Base-by-base conservation (phyloP, 2,329 filamentous ascomycete genomes). In the Diaporthe caulivora region DNA sequence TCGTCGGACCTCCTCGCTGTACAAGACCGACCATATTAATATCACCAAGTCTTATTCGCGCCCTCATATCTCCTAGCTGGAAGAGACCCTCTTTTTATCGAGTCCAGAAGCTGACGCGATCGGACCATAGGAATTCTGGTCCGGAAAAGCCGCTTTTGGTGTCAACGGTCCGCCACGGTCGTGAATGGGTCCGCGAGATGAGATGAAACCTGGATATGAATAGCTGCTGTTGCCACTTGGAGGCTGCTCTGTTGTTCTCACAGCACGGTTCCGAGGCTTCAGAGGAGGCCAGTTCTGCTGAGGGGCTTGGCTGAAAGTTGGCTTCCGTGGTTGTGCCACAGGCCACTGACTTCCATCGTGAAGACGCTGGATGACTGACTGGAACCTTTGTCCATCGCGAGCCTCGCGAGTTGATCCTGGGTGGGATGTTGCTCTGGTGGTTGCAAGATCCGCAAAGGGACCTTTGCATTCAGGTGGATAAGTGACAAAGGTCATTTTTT, bases 401-500 rank as follows among this genome's bases (percentile, higher is more conserved):
- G 15, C n/a, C 18, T 67, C 34, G 9, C 8, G 11, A 24, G 24
- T 40, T 7, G n/a, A 26, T 3, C 10, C 31, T 4, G 3, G 44
- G 2, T 13, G 15, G 47, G 18, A 24, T 2, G 7, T 40, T 29
- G 31, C 17, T 40, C 44, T n/a, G 13, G 62, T 11, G 44, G n/a
- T 31, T 26, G 62, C 13, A 4, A 26, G 29, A 21, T 51, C 15
- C 2, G 62, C 62, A 26, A 49, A 67, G 4, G 62, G 62, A 26
- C 44, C 62, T 40, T 67, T 40, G 17, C 62, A 67, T 6, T 17
- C 47, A 6, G 62, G 62, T n/a, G 62, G 44, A 21, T 44, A 67
- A 37, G 44, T 21, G 3, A 10, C 13, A 18, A 67, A 21, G 31
- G 62, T 18, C 15, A 26, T 55, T n/a, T 58, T 26, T n/a, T 57